phyloP scores from a whole-genome alignment of 192 early-diverging fungal genomes.

The Diversispora eburnea region DNA sequence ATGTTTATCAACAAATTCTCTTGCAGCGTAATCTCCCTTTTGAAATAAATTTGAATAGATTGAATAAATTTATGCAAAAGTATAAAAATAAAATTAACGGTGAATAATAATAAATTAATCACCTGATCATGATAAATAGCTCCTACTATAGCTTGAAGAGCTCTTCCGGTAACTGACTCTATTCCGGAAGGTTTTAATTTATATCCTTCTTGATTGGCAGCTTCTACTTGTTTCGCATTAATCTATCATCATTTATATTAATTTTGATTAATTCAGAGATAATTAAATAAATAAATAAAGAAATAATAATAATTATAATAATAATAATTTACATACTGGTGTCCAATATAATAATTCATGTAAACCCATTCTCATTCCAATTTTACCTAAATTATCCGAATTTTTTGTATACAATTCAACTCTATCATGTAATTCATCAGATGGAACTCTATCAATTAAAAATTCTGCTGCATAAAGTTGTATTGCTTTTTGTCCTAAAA shows the following conservation, averaged over 20 bases:
- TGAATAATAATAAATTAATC: not conserved
- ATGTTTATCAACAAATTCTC: slow-evolving; percentile 19
- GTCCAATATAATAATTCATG: slow-evolving; percentile 5
- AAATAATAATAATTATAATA: not conserved
- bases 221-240: not conserved
- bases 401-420: slow-evolving; percentile 4
- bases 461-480: slow-evolving; percentile 10
- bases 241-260: not conserved
- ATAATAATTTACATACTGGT: not conserved
- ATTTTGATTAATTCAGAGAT: not conserved
- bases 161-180: slow-evolving; percentile 1
- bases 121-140: slow-evolving; percentile 26
- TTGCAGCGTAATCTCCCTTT: slow-evolving; percentile 23
- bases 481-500: slow-evolving; percentile 11
- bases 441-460: slow-evolving; percentile 4
- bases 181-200: not conserved
- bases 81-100: not conserved
- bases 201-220: not conserved
- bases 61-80: not conserved
- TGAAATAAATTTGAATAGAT: not conserved
- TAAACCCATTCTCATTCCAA: slow-evolving; percentile 21
- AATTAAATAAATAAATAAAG: too few species aligned
- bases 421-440: not conserved
- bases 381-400: not conserved
- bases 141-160: slow-evolving; percentile 9